Percentiles rank a stretch among this genome's conserved stretches.
Evolutionary conservation across 257 asterid genomes (phyloP).

Genomic region (Linaria vulgaris): DNA sequence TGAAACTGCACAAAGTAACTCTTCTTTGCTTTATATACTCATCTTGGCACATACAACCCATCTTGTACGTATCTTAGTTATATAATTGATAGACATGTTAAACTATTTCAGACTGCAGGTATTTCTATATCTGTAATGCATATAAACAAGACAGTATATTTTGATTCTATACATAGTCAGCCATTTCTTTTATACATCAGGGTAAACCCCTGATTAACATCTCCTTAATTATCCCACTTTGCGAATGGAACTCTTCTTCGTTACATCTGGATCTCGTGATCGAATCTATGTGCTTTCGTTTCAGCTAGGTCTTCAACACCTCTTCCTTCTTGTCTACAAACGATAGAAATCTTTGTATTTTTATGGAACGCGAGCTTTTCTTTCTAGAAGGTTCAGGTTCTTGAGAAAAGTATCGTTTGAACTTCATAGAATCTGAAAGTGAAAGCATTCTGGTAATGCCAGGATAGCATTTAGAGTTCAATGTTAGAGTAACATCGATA

Average conservation of each 20-base stretch:
- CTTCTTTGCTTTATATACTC: too few relatives aligned
- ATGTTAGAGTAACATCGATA: too few relatives aligned
- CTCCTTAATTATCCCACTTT: constrained; percentile 18
- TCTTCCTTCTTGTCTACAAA: constrained; percentile 53
- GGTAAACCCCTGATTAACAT: constrained; percentile 9
- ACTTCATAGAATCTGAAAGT: constrained; percentile 29
- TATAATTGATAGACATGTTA: too few relatives aligned
- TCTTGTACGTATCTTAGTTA: too few relatives aligned
- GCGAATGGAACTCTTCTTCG: constrained; percentile 24
- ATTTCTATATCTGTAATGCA: neutral
- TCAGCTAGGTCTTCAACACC: constrained; percentile 35
- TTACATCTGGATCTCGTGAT: constrained; percentile 20
- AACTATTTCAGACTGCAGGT: too few relatives aligned
- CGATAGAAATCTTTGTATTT: constrained; percentile 38
- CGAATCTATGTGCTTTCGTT: constrained; percentile 48
- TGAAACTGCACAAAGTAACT: too few relatives aligned
- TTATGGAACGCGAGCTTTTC: constrained; percentile 20
- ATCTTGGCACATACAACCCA: too few relatives aligned
- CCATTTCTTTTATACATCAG: too few relatives aligned
- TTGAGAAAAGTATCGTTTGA: constrained; percentile 29
- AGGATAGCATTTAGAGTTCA: too few relatives aligned
- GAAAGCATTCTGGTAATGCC: too few relatives aligned
- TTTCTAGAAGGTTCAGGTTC: neutral
- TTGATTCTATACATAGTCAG: constrained; percentile 9
- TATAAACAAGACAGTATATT: neutral